Base-by-base conservation (phyloP, 345 rosid species). In the Eucalyptus polyanthemos region DNA sequence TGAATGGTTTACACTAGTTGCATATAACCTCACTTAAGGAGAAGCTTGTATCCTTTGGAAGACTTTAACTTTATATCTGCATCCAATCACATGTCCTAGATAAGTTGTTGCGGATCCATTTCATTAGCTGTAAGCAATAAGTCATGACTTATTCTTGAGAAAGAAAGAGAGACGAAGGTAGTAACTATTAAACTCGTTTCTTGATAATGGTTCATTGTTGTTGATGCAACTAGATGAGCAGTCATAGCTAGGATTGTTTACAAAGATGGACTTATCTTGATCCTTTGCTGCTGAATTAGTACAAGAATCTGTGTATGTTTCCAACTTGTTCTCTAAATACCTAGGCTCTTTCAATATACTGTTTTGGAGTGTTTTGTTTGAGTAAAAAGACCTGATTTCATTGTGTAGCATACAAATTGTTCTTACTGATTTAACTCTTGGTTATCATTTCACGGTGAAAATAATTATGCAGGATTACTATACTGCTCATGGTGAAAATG, bases 401-500 rank as follows among this genome's bases (percentile, higher is more conserved):
- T 65, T 6, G 1, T 76, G 85, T 40, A 22, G 29, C 9, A 4
- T 76, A 40, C 47, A 40, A 21, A 76, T 21, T 37, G 40, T 87
- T 87, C 81, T 45, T 50, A 27, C 51, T 83, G 88, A 50, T n/a
- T 56, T 45, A 25, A 40, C 29, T 37, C 44, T 62, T 60, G 49
- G 37, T 29, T 65, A 86, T 56, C 19, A 54, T 89, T 37, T 27
- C 6, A 29, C 2, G 34, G 50, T 86, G 49, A 88, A 88, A 85
- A 89, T 88, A 81, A 86, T 51, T 88, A 4, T 92, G 92, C 93
- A 98, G 99, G 99, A 97, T 88, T 98, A 96, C 91, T 98, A 94
- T 88, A 97, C 99, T 56, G 96, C 98, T 56, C 99, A 98, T 92
- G 99, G 97, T 50, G 97, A 97, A 86, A 93, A 95, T 92, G 99